Conservation (phyloP, 192 early-diverging fungal species). For the Chytriomyces sp. region DNA sequence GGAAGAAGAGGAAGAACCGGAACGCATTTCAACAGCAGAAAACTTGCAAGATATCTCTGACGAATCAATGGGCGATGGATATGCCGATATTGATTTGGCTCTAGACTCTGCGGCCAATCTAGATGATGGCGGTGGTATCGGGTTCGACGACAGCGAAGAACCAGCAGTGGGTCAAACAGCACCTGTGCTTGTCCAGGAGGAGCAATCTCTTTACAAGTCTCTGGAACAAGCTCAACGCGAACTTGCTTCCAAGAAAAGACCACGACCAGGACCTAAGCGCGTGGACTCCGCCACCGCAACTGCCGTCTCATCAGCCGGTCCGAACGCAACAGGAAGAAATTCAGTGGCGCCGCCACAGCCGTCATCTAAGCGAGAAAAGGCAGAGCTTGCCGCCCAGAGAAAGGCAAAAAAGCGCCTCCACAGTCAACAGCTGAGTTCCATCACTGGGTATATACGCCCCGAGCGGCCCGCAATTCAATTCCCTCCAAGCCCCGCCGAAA, state of each 20-base stretch:
- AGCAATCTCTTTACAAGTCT: conserved; percentile 29
- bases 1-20: conserved; percentile 21
- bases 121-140: background rate
- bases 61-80: background rate
- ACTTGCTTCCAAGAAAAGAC: background rate
- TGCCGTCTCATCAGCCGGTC: background rate
- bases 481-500: conserved; percentile 25
- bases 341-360: background rate
- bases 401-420: conserved; percentile 25
- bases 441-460: conserved; percentile 16
- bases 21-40: background rate
- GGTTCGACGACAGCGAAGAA: background rate
- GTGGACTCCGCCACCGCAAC: background rate
- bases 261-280: background rate
- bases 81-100: background rate
- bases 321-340: background rate
- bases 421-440: background rate
- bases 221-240: conserved; percentile 30
- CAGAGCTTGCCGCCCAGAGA: conserved; percentile 10
- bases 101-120: background rate
- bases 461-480: conserved; percentile 13
- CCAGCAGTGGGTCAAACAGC: background rate
- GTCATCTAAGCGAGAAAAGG: background rate
- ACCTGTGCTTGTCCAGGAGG: background rate
- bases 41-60: background rate